These are phyloP conservation scores for Candida cerambycidarum DNA, from an alignment of 805 yeast genomes.

Conservation along the genomic window DNA sequence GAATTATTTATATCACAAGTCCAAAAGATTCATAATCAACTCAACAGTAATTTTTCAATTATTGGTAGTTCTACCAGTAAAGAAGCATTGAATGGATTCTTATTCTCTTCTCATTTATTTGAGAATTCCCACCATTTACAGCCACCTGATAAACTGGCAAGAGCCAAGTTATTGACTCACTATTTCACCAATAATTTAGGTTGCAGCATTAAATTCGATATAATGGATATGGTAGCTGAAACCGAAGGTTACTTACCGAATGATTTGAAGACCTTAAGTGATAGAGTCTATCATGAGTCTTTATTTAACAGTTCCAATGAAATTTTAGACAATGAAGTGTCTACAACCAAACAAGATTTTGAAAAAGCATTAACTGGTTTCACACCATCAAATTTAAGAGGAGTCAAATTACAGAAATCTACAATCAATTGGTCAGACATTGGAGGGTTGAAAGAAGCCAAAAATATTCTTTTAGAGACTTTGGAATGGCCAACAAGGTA, in stretches of 20 bases:
- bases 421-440: slow-evolving; percentile 79
- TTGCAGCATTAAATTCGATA: slow-evolving; percentile 39
- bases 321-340: slow-evolving; percentile 13
- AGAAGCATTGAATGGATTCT: slow-evolving; percentile 58
- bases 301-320: slow-evolving; percentile 21
- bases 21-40: slow-evolving; percentile 43
- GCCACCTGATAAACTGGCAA: slow-evolving; percentile 66
- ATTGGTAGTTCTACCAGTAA: slow-evolving; percentile 64
- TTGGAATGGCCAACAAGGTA: slow-evolving; percentile 97
- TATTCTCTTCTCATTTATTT: slow-evolving; percentile 69
- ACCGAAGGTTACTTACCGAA: slow-evolving; percentile 90
- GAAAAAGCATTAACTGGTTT: slow-evolving; percentile 62
- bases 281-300: slow-evolving; percentile 62
- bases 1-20: slow-evolving; percentile 53
- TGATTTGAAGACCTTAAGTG: slow-evolving; percentile 71
- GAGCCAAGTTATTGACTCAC: slow-evolving; percentile 48
- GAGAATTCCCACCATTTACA: slow-evolving; percentile 59
- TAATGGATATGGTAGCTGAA: slow-evolving; percentile 52
- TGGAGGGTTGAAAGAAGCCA: slow-evolving; percentile 83
- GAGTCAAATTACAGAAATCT: slow-evolving; percentile 81
- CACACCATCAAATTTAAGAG: slow-evolving; percentile 79
- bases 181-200: slow-evolving; percentile 31
- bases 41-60: slow-evolving; percentile 50
- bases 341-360: slow-evolving; percentile 32
- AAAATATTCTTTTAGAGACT: slow-evolving; percentile 75